These are phyloP conservation scores for Hirsutella thompsonii DNA, from an alignment of 2,329 filamentous ascomycete species.

Conservation along the genomic window DNA sequence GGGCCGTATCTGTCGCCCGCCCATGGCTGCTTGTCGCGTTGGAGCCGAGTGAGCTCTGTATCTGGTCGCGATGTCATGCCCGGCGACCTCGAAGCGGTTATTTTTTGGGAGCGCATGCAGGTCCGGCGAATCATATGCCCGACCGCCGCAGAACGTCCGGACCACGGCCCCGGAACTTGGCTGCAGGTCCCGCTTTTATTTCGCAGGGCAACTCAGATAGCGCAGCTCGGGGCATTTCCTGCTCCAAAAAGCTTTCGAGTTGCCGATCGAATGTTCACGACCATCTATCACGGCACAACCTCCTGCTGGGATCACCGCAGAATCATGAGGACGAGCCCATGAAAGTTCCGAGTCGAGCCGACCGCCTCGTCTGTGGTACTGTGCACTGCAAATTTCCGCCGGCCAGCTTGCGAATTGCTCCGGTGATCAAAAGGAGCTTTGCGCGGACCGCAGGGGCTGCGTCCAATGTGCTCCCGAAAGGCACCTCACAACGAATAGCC, in stretches of 20 bases:
- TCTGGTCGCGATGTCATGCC: not conserved
- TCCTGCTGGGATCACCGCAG: slow-evolving; percentile 4
- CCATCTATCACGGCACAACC: not conserved
- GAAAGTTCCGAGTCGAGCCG: slow-evolving; percentile 46
- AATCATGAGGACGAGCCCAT: slow-evolving; percentile 44
- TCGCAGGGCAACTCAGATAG: not conserved
- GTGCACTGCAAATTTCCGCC: slow-evolving; percentile 34
- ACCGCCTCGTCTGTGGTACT: slow-evolving; percentile 46
- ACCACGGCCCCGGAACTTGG: not conserved
- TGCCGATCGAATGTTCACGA: not conserved
- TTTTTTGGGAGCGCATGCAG: slow-evolving; percentile 6
- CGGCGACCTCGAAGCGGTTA: too few species aligned
- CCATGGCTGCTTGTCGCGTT: slow-evolving; percentile 16
- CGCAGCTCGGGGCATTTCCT: not conserved
- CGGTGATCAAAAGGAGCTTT: slow-evolving; percentile 13
- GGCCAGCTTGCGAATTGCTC: slow-evolving; percentile 11
- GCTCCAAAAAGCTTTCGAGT: not conserved
- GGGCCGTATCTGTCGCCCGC: slow-evolving; percentile 30
- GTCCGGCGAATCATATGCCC: slow-evolving; percentile 12
- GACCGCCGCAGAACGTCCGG: not conserved
- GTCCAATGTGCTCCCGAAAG: slow-evolving; percentile 6
- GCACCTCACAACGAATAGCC: slow-evolving; percentile 4
- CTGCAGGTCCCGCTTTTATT: not conserved
- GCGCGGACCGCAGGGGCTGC: slow-evolving; percentile 9
- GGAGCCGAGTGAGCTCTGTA: not conserved